Base-by-base conservation (phyloP, 176 grass and related monocot genomes). In the Carex scoparia region DNA sequence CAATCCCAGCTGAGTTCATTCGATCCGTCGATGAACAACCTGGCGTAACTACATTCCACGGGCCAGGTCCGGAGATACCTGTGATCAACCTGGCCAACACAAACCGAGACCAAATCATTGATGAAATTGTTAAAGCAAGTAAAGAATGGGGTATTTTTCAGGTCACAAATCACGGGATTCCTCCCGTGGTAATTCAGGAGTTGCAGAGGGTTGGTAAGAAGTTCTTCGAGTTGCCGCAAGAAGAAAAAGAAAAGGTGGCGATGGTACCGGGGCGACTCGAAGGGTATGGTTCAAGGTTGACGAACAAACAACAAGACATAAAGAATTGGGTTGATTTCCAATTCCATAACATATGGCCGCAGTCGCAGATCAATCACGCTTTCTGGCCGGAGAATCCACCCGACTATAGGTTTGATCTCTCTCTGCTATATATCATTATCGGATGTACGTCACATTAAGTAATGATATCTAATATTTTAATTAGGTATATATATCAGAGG, bases 221-320 rank as follows among this genome's bases (percentile, higher is more conserved):
- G 56, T 98, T 98, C 89, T 98, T 98, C 23, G 83, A 89, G 73
- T 90, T 93, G 75, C 91, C 95, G 61, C 88, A 80, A 80, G 88
- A 78, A 54, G 91, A 93, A 84, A 98, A 90, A 85, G 85, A 81
- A 76, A 82, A 83, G 60, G 74, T 89, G 49, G 91, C 93, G 38
- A 87, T 84, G 85, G 73, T 81, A 49, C 79, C 88, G 10, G 71
- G 86, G 0, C 83, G 0, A 33, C 65, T 80, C 30, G 88, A 99
- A 84, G 96, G 91, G 1, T 99, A 99, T 73, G 91, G 88, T 1
- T 81, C 87, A 27, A 89, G 19, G 12, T 56, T 83, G 63, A 67
- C 46, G 46, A 69, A 37, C 38, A 56, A 79, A 57, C 53, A 79
- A 35, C 13, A 79, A 58, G 59, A 35, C 57, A 14, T 60, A 6